phyloP scores from a whole-genome alignment of 805 yeast species.

The Brettanomyces anomalus region DNA sequence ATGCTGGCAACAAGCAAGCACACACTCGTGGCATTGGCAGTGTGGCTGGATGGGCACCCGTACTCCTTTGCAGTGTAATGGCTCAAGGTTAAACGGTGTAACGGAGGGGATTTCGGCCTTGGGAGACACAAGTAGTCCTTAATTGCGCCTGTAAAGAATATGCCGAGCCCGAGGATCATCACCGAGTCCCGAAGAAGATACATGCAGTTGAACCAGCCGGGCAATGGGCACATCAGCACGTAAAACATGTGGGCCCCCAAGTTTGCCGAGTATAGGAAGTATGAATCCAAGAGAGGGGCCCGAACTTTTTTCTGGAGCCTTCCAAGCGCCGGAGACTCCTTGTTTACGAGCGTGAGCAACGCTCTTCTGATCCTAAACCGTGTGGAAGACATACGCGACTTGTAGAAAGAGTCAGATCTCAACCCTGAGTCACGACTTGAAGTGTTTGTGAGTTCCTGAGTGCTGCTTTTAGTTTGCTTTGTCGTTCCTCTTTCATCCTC shows the following conservation, averaged over 20 bases:
- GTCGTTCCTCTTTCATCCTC: too few relatives aligned
- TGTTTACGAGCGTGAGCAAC: constrained; percentile 47
- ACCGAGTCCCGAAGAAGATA: constrained; percentile 51
- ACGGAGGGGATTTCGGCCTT: constrained; percentile 86
- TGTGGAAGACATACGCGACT: constrained; percentile 41
- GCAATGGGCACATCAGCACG: constrained; percentile 78
- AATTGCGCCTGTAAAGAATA: constrained; percentile 59
- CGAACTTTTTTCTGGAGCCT: constrained; percentile 46
- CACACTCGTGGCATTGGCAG: constrained; percentile 90
- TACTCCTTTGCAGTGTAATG: constrained; percentile 89
- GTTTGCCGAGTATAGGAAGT: constrained; percentile 81
- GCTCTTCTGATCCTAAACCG: constrained; percentile 45
- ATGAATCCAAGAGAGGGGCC: constrained; percentile 48
- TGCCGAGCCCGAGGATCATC: constrained; percentile 57
- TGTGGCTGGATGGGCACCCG: constrained; percentile 90
- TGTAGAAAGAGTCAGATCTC: constrained; percentile 57
- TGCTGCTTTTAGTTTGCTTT: neutral
- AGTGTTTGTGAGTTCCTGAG: constrained; percentile 12
- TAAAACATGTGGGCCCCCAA: constrained; percentile 92
- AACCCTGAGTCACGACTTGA: constrained; percentile 61
- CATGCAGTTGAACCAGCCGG: constrained; percentile 70
- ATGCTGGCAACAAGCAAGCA: constrained; percentile 36
- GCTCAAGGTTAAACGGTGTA: constrained; percentile 81
- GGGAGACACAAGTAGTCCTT: constrained; percentile 89
- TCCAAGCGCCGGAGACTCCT: constrained; percentile 56